A percentile compares a stretch with the other conserved stretches of the same genome.
These are phyloP conservation scores for Helianthus annuus DNA, from an alignment of 129 eudicot species.

Conservation along the genomic window DNA sequence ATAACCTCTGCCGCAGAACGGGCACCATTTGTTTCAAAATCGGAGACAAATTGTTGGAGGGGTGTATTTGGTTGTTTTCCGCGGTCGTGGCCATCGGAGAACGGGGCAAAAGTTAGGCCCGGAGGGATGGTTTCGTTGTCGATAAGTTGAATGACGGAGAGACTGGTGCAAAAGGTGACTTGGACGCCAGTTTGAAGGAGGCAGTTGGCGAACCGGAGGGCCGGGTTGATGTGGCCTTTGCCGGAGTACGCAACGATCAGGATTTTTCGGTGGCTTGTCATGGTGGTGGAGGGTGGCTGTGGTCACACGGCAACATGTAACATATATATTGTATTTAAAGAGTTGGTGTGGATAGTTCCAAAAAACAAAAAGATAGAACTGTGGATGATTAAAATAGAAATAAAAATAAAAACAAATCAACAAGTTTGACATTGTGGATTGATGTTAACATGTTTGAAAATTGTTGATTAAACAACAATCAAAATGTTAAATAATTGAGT, in stretches of 20 bases:
- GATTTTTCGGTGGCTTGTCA: conserved; percentile 4
- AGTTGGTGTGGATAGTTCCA: too few species aligned
- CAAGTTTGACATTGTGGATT: too few species aligned
- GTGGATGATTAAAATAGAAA: too few species aligned
- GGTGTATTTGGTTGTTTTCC: neutral
- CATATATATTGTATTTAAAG: too few species aligned
- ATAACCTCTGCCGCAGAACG: conserved; percentile 16
- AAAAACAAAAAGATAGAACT: too few species aligned
- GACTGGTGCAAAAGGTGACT: conserved; percentile 37
- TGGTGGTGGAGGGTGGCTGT: neutral
- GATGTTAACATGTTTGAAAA: too few species aligned
- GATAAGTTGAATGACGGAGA: neutral
- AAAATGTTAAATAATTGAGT: too few species aligned
- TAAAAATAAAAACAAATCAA: too few species aligned
- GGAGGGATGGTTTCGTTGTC: neutral
- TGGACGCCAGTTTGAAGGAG: conserved; percentile 26
- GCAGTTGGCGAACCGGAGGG: conserved; percentile 36
- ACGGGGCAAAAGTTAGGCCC: neutral
- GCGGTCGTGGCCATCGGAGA: conserved; percentile 7
- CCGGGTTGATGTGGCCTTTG: conserved; percentile 44
- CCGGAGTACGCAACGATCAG: conserved; percentile 32
- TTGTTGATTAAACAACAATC: too few species aligned
- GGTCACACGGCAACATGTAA: neutral
- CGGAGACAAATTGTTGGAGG: conserved; percentile 21
- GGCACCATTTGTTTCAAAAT: conserved; percentile 3